phyloP scores from a whole-genome alignment of 2,329 filamentous ascomycete genomes.

The Lachnellula suecica region DNA sequence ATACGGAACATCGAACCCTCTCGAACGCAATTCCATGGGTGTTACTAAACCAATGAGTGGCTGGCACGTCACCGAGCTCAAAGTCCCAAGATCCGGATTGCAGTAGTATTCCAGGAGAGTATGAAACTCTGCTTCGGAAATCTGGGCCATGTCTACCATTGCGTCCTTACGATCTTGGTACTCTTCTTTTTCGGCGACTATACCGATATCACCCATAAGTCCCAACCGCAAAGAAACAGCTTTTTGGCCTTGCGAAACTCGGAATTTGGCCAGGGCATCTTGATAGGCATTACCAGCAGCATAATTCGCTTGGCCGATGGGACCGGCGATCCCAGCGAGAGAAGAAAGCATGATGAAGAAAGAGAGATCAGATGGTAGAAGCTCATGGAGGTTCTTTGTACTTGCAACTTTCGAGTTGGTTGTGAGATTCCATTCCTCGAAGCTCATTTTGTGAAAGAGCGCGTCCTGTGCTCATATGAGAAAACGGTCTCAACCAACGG shows the following conservation, averaged over 20 bases:
- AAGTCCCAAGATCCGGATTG: too few species aligned
- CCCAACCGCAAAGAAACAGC: conserved; percentile 8
- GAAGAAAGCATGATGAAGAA: conserved; percentile 34
- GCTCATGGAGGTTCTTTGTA: conserved; percentile 13
- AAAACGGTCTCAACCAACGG: background rate
- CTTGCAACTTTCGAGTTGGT: conserved; percentile 33
- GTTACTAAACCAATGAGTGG: too few species aligned
- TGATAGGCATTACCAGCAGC: conserved; percentile 29
- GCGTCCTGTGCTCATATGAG: conserved; percentile 25
- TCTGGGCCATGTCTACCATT: background rate
- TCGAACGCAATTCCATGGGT: too few species aligned
- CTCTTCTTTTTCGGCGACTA: background rate
- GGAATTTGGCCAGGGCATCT: conserved; percentile 7
- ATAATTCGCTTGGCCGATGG: conserved; percentile 7
- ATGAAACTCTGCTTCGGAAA: too few species aligned
- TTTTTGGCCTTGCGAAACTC: conserved; percentile 3
- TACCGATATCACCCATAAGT: conserved; percentile 2
- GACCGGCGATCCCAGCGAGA: conserved; percentile 18
- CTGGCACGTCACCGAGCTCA: too few species aligned
- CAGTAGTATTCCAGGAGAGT: too few species aligned
- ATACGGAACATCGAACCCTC: too few species aligned
- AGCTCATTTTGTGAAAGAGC: conserved; percentile 32
- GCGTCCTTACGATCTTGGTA: conserved; percentile 29
- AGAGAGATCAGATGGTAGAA: conserved; percentile 27
- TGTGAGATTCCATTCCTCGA: conserved; percentile 34